Evolutionary conservation across 495 filamentous ascomycete genomes (phyloP).

Genomic region (Neurospora discreta): DNA sequence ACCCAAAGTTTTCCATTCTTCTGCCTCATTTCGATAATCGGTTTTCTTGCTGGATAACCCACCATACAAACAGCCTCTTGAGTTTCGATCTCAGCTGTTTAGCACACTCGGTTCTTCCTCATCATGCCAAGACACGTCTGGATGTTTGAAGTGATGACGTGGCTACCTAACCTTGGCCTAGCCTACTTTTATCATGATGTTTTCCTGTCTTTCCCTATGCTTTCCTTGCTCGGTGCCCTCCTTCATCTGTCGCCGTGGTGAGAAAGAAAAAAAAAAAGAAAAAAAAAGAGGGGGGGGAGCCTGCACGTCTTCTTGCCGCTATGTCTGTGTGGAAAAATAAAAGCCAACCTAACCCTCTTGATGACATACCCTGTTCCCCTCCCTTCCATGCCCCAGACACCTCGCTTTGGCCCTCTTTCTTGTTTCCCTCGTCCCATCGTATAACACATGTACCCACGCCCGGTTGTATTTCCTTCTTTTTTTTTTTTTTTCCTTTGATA

Average conservation of each 20-base stretch:
- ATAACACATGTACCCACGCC: not conserved
- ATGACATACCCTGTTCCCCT: not conserved
- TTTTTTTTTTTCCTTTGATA: not conserved
- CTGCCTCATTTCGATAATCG: not conserved
- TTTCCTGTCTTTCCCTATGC: not conserved
- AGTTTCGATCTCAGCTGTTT: not conserved
- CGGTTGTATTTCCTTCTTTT: not conserved
- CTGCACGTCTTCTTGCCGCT: not conserved
- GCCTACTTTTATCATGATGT: not conserved
- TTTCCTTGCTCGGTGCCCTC: too few species aligned
- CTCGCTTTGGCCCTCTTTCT: not conserved
- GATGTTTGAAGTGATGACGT: not conserved
- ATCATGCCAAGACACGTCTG: not conserved
- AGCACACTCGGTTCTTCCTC: not conserved
- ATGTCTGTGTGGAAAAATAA: not conserved
- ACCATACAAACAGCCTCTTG: not conserved
- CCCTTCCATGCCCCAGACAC: not conserved
- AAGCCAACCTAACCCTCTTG: not conserved
- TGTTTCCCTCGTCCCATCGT: not conserved
- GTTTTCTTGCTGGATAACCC: not conserved
- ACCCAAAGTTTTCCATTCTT: not conserved
- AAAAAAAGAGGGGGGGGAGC: not conserved
- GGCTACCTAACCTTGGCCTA: not conserved
- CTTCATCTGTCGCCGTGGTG: not conserved
- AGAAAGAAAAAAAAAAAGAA: not conserved